Evolutionary conservation across 768 basidiomycete genomes (phyloP).

Genomic region (Mycena alexandri): DNA sequence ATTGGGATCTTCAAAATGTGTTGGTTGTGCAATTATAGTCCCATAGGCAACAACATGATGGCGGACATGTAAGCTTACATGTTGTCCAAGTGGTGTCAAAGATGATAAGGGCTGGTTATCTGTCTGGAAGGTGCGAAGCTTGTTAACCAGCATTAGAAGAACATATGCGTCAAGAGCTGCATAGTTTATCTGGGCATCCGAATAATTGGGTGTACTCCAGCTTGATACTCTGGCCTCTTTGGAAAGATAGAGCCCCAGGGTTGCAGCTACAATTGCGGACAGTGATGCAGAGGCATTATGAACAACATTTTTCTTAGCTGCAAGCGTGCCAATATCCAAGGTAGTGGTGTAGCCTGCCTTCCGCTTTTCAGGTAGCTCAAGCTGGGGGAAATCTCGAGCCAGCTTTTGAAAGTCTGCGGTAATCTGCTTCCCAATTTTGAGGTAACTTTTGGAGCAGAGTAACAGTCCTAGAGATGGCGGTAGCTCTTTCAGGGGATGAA

Average conservation of each 20-base stretch:
- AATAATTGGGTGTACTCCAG: constrained; percentile 6
- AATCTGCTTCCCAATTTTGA: constrained; percentile 38
- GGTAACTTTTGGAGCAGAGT: constrained; percentile 10
- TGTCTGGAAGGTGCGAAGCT: too few relatives aligned
- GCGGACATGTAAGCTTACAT: too few relatives aligned
- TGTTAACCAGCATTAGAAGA: too few relatives aligned
- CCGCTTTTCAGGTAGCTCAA: not conserved
- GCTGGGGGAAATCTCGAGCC: constrained; percentile 34
- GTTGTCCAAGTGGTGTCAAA: too few relatives aligned
- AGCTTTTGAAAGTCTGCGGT: constrained; percentile 34
- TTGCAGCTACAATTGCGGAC: constrained; percentile 30
- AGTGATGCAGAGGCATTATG: constrained; percentile 34
- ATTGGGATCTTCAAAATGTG: not conserved
- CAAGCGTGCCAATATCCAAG: constrained; percentile 36
- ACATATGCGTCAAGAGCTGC: constrained; percentile 34
- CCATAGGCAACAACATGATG: too few relatives aligned
- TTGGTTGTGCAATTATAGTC: constrained; percentile 27
- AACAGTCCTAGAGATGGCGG: not conserved
- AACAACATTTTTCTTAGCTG: constrained; percentile 32
- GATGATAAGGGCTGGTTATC: too few relatives aligned
- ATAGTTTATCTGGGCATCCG: constrained; percentile 28
- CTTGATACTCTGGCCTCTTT: not conserved
- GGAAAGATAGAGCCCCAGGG: constrained; percentile 17
- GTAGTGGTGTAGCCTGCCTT: not conserved
- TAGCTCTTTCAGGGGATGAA: not conserved